Conservation (phyloP, 129 eudicot genomes). For the Flaveria trinervia region DNA sequence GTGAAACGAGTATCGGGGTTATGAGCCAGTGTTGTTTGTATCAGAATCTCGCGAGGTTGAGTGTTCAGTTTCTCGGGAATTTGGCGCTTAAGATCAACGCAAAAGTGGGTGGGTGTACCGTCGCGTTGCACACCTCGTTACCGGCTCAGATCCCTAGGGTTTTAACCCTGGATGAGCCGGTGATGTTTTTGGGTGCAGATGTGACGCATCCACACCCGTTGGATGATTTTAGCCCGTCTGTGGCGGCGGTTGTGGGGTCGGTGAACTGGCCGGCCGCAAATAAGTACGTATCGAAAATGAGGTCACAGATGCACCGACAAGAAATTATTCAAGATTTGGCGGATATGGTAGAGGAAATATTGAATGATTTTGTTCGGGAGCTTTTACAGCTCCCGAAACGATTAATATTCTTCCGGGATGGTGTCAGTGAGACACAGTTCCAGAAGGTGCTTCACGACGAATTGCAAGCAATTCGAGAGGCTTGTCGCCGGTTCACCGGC, state of each 20-base stretch:
- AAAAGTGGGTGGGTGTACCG: conserved; percentile 93
- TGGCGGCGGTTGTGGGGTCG: conserved; percentile 95
- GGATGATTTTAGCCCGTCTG: conserved; percentile 85
- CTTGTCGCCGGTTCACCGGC: conserved; percentile 50
- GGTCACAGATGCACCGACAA: conserved; percentile 88
- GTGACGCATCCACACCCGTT: conserved; percentile 92
- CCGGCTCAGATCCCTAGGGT: conserved; percentile 80
- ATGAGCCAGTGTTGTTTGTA: conserved; percentile 94
- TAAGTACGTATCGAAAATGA: conserved; percentile 81
- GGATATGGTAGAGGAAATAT: conserved; percentile 72
- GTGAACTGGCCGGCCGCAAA: conserved; percentile 94
- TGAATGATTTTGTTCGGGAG: conserved; percentile 60
- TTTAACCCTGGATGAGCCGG: conserved; percentile 57
- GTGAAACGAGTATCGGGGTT: conserved; percentile 83
- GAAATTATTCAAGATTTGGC: conserved; percentile 82
- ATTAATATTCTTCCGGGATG: conserved; percentile 83
- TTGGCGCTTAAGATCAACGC: conserved; percentile 92
- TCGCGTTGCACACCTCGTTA: conserved; percentile 70
- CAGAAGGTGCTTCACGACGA: conserved; percentile 80
- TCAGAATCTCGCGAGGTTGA: conserved; percentile 59
- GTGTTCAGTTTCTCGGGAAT: conserved; percentile 81
- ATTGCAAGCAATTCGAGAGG: conserved; percentile 56
- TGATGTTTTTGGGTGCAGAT: conserved; percentile 95
- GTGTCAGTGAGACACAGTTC: conserved; percentile 96
- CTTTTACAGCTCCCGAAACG: conserved; percentile 58